Percentiles rank a stretch among this genome's conserved stretches.
These are phyloP conservation scores for Colletotrichum acutatum DNA, from an alignment of 2,329 filamentous ascomycete species.

Conservation along the genomic window DNA sequence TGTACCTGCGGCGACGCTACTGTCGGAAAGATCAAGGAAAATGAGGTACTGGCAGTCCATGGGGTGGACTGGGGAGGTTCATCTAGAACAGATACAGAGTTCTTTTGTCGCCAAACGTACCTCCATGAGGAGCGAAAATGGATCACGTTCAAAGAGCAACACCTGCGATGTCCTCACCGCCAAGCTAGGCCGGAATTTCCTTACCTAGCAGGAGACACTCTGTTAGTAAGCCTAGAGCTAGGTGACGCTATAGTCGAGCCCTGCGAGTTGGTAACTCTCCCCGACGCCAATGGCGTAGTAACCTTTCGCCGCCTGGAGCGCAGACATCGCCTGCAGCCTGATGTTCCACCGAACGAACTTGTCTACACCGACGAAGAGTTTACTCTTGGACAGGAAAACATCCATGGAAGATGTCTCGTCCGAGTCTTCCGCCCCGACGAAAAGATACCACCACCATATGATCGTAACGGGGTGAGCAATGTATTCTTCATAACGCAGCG, in stretches of 20 bases:
- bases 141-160: slow-evolving; percentile 63
- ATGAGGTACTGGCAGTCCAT: slow-evolving; percentile 68
- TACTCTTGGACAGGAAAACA: slow-evolving; percentile 47
- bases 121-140: slow-evolving; percentile 69
- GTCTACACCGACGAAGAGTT: slow-evolving; percentile 62
- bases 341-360: slow-evolving; percentile 65
- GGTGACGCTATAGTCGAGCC: slow-evolving; percentile 62
- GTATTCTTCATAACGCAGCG: slow-evolving; percentile 70
- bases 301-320: slow-evolving; percentile 64
- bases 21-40: slow-evolving; percentile 56
- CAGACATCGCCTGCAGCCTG: slow-evolving; percentile 52
- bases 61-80: slow-evolving; percentile 67
- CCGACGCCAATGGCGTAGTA: slow-evolving; percentile 43
- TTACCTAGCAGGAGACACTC: slow-evolving; percentile 63
- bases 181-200: slow-evolving; percentile 45
- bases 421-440: slow-evolving; percentile 60
- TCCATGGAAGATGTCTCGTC: slow-evolving; percentile 70
- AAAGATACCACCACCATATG: slow-evolving; percentile 70
- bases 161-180: slow-evolving; percentile 64
- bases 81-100: slow-evolving; percentile 59
- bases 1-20: slow-evolving; percentile 71
- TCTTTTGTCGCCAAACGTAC: slow-evolving; percentile 80
- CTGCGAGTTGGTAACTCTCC: slow-evolving; percentile 62
- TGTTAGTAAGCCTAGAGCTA: slow-evolving; percentile 56
- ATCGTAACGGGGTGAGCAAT: slow-evolving; percentile 72